These are phyloP conservation scores for Rugosomyces carneus DNA, from an alignment of 1,284 basidiomycete species.

Conservation along the genomic window DNA sequence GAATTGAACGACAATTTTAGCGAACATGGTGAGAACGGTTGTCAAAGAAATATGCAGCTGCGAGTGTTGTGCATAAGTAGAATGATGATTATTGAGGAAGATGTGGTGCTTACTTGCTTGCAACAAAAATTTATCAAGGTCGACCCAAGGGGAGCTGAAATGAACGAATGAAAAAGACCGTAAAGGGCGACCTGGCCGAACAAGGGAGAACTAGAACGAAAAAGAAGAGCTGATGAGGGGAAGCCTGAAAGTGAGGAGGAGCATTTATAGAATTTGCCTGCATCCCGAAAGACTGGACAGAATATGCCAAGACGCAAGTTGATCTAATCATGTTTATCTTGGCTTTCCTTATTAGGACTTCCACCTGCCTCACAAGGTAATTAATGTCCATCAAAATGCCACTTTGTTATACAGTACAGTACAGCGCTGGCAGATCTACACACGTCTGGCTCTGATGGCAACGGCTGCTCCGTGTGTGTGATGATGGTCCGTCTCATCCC, in stretches of 20 bases:
- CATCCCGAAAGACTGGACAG: slow-evolving; percentile 9
- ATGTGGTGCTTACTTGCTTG: slow-evolving; percentile 20
- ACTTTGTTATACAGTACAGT: slow-evolving; percentile 1
- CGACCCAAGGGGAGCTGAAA: slow-evolving; percentile 13
- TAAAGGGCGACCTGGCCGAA: slow-evolving; percentile 24
- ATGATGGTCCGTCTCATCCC: background rate
- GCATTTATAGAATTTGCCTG: slow-evolving; percentile 4
- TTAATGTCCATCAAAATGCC: too few relatives aligned
- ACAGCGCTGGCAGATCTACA: slow-evolving; percentile 4
- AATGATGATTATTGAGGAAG: slow-evolving; percentile 1
- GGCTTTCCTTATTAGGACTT: slow-evolving; percentile 2
- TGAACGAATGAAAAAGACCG: slow-evolving; percentile 15
- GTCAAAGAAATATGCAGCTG: slow-evolving; percentile 16
- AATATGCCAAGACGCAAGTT: background rate
- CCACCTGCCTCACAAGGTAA: slow-evolving; percentile 3
- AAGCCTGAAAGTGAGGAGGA: background rate
- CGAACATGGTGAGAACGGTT: slow-evolving; percentile 26
- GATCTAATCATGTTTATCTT: background rate
- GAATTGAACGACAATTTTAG: slow-evolving; percentile 23
- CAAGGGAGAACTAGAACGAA: slow-evolving; percentile 14
- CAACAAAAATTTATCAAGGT: slow-evolving; percentile 22
- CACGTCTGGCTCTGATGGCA: slow-evolving; percentile 1
- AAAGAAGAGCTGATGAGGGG: slow-evolving; percentile 11
- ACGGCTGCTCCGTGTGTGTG: slow-evolving; percentile 3
- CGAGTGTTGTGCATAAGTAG: background rate